These are phyloP conservation scores for Bolboschoenoplectus hybrid DNA, from an alignment of 202 grass and related monocot genomes.

Conservation along the genomic window DNA sequence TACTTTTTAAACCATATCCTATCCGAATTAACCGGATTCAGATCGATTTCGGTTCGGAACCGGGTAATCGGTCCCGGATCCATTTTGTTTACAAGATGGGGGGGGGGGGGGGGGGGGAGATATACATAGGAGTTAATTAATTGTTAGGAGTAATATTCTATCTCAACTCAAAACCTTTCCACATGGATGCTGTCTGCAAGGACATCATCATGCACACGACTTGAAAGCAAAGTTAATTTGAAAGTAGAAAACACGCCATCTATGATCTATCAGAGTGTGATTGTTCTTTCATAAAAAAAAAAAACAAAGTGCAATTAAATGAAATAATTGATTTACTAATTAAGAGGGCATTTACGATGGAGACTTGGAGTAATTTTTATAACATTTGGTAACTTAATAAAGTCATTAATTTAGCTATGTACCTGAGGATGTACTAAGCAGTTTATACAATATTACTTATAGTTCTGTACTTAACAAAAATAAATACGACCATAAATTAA, in stretches of 20 bases:
- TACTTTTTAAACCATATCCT: too few species aligned
- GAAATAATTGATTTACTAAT: neutral
- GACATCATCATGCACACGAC: constrained; percentile 20
- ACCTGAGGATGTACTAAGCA: too few species aligned
- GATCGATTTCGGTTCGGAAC: too few species aligned
- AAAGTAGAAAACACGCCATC: neutral
- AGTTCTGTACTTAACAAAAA: too few species aligned
- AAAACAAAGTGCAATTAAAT: neutral
- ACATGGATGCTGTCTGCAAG: constrained; percentile 12
- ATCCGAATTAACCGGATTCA: too few species aligned
- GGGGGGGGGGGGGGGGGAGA: neutral
- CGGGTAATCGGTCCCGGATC: too few species aligned
- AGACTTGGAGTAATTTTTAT: neutral
- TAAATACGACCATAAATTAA: too few species aligned
- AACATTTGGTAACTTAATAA: too few species aligned
- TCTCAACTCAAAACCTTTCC: neutral
- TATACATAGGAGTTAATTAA: neutral
- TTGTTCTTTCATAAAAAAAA: constrained; percentile 22
- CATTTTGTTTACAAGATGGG: too few species aligned
- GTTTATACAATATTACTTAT: too few species aligned
- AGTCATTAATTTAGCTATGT: too few species aligned
- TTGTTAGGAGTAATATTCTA: neutral
- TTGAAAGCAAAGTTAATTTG: constrained; percentile 7
- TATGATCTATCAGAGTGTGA: neutral
- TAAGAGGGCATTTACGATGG: neutral